Conservation (phyloP, 345 rosid genomes). For the Reutealis trisperma region DNA sequence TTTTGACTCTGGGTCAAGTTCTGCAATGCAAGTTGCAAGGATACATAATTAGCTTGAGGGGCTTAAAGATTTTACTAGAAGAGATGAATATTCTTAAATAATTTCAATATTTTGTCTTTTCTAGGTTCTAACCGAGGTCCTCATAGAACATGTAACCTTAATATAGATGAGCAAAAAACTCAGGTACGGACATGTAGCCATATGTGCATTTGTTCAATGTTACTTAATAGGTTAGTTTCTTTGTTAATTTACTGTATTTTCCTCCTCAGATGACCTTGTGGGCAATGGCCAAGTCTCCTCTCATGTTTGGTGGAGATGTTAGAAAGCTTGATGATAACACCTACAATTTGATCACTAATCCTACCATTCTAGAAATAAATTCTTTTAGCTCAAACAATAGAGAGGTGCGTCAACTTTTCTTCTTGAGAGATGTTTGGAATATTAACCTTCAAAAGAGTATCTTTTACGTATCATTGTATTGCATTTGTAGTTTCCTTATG, state of each 20-base stretch:
- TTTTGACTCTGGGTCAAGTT: background rate
- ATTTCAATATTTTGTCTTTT: slow-evolving; percentile 21
- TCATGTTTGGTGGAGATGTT: slow-evolving; percentile 92
- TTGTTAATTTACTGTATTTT: slow-evolving; percentile 11
- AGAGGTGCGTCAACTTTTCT: slow-evolving; percentile 53
- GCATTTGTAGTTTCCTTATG: slow-evolving; percentile 55
- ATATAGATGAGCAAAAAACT: slow-evolving; percentile 65
- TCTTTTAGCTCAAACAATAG: slow-evolving; percentile 64
- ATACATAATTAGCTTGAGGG: background rate
- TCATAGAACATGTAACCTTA: slow-evolving; percentile 67
- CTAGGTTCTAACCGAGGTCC: slow-evolving; percentile 78
- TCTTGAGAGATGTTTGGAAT: slow-evolving; percentile 4
- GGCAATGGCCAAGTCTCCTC: slow-evolving; percentile 90
- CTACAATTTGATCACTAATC: slow-evolving; percentile 66
- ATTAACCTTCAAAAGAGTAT: slow-evolving; percentile 2
- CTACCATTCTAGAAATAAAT: slow-evolving; percentile 68
- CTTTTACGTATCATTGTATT: slow-evolving; percentile 11
- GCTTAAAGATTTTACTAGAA: background rate
- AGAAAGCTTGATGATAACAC: slow-evolving; percentile 69
- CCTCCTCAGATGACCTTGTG: slow-evolving; percentile 82
- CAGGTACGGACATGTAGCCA: slow-evolving; percentile 49
- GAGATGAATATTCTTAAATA: slow-evolving; percentile 1
- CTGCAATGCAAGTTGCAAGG: background rate
- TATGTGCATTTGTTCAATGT: background rate
- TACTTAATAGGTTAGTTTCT: background rate